Conservation (phyloP, 495 filamentous ascomycete species). For the Penicillium cosmopolitanum region DNA sequence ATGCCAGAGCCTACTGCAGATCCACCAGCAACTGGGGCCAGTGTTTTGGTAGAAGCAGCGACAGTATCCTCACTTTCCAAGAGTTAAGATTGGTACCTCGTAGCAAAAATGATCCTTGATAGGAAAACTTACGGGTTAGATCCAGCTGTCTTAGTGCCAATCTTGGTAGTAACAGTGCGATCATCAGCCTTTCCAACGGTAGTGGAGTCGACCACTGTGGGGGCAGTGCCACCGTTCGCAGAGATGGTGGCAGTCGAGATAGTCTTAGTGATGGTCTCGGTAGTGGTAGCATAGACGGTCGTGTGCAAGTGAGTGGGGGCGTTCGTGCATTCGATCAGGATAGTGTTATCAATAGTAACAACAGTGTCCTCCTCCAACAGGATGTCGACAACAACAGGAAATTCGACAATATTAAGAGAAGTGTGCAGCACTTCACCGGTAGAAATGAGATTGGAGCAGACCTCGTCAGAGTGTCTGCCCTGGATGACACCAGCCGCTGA, state of each 20-base stretch:
- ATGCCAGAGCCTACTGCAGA: no score
- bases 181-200: no score
- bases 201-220: no score
- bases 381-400: conserved; percentile 21
- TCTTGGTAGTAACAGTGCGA: no score
- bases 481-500: conserved; percentile 17
- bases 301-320: conserved; percentile 24
- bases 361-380: conserved; percentile 20
- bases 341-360: conserved; percentile 22
- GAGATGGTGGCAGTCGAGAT: conserved; percentile 21
- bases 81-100: no score
- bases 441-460: conserved; percentile 18
- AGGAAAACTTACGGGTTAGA: no score
- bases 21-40: no score
- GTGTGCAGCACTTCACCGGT: conserved; percentile 24
- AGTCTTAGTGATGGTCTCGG: conserved; percentile 23
- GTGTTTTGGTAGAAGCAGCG: no score
- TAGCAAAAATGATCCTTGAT: no score
- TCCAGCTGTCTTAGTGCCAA: no score
- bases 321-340: conserved; percentile 23
- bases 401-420: conserved; percentile 23
- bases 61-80: no score
- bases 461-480: conserved; percentile 8
- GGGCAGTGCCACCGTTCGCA: neutral
- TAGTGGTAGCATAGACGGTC: conserved; percentile 18